A percentile compares a stretch with the other conserved stretches of the same genome.
Evolutionary conservation across 2,329 filamentous ascomycete genomes (phyloP).

Genomic region (Fusarium multiceps): DNA sequence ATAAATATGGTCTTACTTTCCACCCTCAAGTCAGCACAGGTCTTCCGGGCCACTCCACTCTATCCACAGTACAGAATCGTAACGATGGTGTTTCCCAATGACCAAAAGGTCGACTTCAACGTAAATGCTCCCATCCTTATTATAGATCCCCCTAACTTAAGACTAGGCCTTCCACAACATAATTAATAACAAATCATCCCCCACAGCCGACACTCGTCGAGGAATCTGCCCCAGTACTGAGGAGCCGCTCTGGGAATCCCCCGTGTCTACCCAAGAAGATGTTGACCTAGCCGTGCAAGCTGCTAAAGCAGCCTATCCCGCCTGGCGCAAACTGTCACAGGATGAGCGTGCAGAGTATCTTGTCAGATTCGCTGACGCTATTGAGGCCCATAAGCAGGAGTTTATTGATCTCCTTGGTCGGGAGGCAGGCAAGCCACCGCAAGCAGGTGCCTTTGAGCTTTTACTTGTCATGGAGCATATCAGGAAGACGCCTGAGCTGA

Average conservation of each 20-base stretch:
- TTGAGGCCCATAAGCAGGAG: constrained; percentile 41
- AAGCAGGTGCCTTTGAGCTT: constrained; percentile 13
- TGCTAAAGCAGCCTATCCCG: constrained; percentile 45
- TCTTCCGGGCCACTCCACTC: fast-evolving
- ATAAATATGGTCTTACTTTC: neutral
- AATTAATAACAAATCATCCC: constrained; percentile 42
- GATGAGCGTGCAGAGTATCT: constrained; percentile 44
- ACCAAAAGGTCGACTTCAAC: constrained; percentile 4
- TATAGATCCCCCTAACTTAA: fast-evolving
- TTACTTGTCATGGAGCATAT: constrained; percentile 5
- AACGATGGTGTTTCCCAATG: neutral
- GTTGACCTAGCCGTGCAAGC: constrained; percentile 47
- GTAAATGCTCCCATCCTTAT: neutral
- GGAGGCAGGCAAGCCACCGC: constrained; percentile 45
- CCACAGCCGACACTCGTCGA: constrained; percentile 33
- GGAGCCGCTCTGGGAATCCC: constrained; percentile 48
- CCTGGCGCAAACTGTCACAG: constrained; percentile 45
- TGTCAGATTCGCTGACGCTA: constrained; percentile 43
- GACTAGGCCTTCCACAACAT: constrained; percentile 47
- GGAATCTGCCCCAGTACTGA: constrained; percentile 49
- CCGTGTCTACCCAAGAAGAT: constrained; percentile 45
- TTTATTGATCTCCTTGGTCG: constrained; percentile 39
- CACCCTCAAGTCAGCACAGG: neutral
- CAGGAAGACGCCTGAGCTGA: neutral
- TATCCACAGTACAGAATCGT: no score